Percentiles rank a stretch among this genome's conserved stretches.
Conservation (phyloP, 1,284 basidiomycete species). For the Xerocomus minutiporus region DNA sequence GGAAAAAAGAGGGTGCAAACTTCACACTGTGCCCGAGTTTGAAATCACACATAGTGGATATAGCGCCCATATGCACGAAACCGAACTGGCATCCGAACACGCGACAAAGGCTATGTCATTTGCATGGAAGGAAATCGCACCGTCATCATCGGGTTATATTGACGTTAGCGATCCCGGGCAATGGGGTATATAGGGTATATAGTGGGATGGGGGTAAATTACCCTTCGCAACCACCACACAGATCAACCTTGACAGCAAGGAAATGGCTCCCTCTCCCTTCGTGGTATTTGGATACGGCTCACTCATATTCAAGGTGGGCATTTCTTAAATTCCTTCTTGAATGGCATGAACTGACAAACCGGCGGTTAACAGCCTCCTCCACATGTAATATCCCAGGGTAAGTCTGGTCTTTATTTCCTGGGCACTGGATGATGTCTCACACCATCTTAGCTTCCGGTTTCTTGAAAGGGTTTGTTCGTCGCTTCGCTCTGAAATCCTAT, state of each 20-base stretch:
- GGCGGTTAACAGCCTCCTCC: not conserved
- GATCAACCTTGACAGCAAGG: conserved; percentile 1
- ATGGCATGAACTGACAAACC: not conserved
- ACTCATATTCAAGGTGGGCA: not conserved
- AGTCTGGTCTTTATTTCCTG: not conserved
- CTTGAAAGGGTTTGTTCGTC: conserved; percentile 78
- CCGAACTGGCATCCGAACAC: not conserved
- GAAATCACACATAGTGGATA: not conserved
- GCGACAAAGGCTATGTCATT: not conserved
- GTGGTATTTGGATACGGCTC: not conserved
- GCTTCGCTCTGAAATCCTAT: conserved; percentile 84
- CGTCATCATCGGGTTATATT: not conserved
- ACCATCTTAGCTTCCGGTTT: conserved; percentile 63
- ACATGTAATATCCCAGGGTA: not conserved
- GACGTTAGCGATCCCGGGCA: not conserved
- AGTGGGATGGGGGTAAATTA: not conserved
- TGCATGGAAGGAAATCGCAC: not conserved
- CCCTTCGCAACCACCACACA: not conserved
- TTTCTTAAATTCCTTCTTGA: not conserved
- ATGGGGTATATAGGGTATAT: conserved; percentile 7
- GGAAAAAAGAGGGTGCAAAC: not conserved
- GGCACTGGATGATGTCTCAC: not conserved
- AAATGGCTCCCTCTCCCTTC: conserved; percentile 31
- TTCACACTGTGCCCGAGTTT: not conserved
- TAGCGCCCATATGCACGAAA: not conserved